A percentile compares a stretch with the other conserved stretches of the same genome.
phyloP scores from a whole-genome alignment of 257 asterid genomes.

The Coffea eugenioides region DNA sequence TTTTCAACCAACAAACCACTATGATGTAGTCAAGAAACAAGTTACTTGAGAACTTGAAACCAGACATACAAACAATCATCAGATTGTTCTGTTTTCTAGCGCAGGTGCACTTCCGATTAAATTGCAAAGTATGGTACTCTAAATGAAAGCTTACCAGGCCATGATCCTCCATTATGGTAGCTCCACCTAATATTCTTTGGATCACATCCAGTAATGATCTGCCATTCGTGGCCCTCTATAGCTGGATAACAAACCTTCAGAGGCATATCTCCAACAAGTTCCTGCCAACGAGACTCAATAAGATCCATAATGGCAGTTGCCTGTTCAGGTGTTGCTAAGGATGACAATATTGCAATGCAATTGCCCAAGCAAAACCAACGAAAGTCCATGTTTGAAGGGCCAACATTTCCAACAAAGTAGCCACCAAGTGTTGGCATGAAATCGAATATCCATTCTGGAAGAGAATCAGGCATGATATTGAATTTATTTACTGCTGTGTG shows the following conservation, averaged over 20 bases:
- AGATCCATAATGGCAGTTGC: conserved; percentile 65
- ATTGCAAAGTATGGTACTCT: neutral
- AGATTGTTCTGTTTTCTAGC: neutral
- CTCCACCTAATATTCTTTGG: conserved; percentile 77
- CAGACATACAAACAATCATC: neutral
- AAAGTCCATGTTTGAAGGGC: conserved; percentile 68
- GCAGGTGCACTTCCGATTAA: neutral
- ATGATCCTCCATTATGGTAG: conserved; percentile 71
- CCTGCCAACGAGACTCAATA: conserved; percentile 67
- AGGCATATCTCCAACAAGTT: conserved; percentile 74
- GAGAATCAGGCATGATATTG: conserved; percentile 69
- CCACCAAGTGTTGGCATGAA: conserved; percentile 68
- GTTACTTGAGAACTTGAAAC: neutral
- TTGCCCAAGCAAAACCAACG: conserved; percentile 77
- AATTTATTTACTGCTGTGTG: conserved; percentile 75
- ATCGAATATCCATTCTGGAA: conserved; percentile 73
- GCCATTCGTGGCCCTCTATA: conserved; percentile 66
- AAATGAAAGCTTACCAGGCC: conserved; percentile 51
- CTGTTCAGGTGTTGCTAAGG: conserved; percentile 62
- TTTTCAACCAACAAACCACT: neutral
- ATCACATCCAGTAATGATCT: conserved; percentile 60
- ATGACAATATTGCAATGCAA: conserved; percentile 63
- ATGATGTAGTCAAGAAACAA: neutral
- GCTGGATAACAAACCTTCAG: conserved; percentile 79
- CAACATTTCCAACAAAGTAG: conserved; percentile 65